Conservation (phyloP, 2,329 filamentous ascomycete species). For the Verticillium alfalfae region DNA sequence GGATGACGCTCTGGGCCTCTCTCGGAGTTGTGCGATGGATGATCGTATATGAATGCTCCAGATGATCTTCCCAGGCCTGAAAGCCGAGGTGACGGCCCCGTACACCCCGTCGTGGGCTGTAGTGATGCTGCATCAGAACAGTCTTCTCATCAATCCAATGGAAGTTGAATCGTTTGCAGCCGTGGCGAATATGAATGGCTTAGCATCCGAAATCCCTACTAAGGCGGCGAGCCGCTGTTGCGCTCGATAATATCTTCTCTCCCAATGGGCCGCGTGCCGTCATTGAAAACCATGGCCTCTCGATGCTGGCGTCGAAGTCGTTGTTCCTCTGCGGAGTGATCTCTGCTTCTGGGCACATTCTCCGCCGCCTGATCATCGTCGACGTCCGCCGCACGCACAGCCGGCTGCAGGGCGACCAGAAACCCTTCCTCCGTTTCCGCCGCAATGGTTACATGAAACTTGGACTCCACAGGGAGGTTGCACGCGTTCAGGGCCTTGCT, state of each 20-base stretch:
- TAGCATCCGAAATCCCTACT: not conserved
- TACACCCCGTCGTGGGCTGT: too few species aligned
- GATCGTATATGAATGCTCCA: not conserved
- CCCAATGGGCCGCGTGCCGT: conserved; percentile 70
- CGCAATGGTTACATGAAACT: conserved; percentile 4
- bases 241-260: conserved; percentile 75
- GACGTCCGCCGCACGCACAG: conserved; percentile 21
- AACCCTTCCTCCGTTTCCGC: conserved; percentile 13
- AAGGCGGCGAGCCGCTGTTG: conserved; percentile 34
- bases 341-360: conserved; percentile 29
- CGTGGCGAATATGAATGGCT: not conserved
- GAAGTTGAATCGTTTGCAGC: not conserved
- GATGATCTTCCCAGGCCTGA: not conserved
- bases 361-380: conserved; percentile 18
- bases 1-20: not conserved
- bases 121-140: too few species aligned
- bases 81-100: not conserved
- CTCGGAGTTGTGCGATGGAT: not conserved
- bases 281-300: conserved; percentile 87
- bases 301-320: conserved; percentile 69
- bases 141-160: too few species aligned
- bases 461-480: conserved; percentile 34
- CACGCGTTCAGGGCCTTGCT: conserved; percentile 44
- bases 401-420: conserved; percentile 27
- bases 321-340: conserved; percentile 62